Evolutionary conservation across 257 asterid genomes (phyloP).

Genomic region (Paulownia fortunei): DNA sequence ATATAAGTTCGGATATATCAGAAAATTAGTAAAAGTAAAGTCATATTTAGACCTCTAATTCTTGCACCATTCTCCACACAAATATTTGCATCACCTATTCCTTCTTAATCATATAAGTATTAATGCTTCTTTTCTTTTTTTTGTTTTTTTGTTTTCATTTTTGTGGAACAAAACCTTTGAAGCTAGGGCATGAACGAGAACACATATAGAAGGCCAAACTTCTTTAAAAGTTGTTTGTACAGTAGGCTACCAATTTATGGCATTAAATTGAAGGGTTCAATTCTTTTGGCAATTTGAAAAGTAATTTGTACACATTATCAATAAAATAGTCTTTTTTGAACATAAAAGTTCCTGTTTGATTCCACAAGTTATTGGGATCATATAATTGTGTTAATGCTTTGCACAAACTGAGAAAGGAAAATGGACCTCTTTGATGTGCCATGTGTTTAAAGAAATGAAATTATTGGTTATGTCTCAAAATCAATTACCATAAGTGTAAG

Average conservation of each 20-base stretch:
- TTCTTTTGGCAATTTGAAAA: not conserved
- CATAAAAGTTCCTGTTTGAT: constrained; percentile 13
- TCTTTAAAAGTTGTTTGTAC: not conserved
- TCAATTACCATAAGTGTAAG: constrained; percentile 29
- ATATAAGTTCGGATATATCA: too few species aligned
- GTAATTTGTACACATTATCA: not conserved
- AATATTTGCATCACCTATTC: too few species aligned
- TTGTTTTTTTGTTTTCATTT: not conserved
- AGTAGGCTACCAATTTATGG: not conserved
- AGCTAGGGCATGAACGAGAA: not conserved
- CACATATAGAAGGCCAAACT: not conserved
- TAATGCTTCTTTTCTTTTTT: not conserved
- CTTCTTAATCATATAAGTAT: too few species aligned
- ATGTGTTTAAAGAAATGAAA: not conserved
- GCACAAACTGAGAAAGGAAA: not conserved
- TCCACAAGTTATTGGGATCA: not conserved
- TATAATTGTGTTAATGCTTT: not conserved
- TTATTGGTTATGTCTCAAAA: constrained; percentile 25
- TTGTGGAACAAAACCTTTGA: not conserved
- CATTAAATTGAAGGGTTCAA: constrained; percentile 4
- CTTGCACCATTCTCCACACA: too few species aligned
- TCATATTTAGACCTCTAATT: too few species aligned
- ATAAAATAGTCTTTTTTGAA: not conserved
- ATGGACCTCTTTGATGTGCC: constrained; percentile 13
- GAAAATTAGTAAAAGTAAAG: too few species aligned